Percentiles rank a stretch among this genome's conserved stretches.
phyloP scores from a whole-genome alignment of 768 basidiomycete genomes.

The Rhizopogon sp. region DNA sequence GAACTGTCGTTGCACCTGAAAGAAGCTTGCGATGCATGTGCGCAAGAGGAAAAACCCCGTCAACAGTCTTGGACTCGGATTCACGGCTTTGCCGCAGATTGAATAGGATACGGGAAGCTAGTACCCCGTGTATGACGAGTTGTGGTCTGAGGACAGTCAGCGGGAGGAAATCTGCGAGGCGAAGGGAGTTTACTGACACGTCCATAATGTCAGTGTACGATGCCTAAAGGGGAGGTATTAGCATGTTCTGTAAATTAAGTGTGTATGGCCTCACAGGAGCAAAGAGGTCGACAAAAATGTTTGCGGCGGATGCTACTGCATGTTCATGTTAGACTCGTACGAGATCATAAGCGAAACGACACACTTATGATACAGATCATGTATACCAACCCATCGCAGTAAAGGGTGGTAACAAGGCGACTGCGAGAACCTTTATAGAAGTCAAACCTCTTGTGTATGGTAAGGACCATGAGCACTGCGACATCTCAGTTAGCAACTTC shows the following conservation, averaged over 20 bases:
- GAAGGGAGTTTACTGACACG: background rate
- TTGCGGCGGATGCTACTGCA: background rate
- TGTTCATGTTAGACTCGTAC: background rate
- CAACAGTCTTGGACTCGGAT: background rate
- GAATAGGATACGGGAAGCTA: slow-evolving; percentile 2
- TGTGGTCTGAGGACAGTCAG: background rate
- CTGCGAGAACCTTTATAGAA: background rate
- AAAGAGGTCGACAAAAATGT: background rate
- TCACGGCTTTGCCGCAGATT: background rate
- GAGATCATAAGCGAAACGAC: background rate
- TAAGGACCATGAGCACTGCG: background rate
- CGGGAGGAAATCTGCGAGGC: background rate
- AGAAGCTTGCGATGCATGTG: background rate
- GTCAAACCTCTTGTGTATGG: background rate
- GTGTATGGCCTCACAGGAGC: background rate
- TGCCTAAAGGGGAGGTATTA: background rate
- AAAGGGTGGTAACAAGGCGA: background rate
- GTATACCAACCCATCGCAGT: background rate
- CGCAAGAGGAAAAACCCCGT: background rate
- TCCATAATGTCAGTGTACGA: background rate
- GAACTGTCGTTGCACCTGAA: background rate
- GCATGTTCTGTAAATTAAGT: background rate
- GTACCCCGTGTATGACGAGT: background rate
- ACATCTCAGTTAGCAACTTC: background rate
- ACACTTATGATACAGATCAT: background rate